Evolutionary conservation across 2,329 filamentous ascomycete genomes (phyloP).

Genomic region (Monilinia vaccinii-corymbosi): DNA sequence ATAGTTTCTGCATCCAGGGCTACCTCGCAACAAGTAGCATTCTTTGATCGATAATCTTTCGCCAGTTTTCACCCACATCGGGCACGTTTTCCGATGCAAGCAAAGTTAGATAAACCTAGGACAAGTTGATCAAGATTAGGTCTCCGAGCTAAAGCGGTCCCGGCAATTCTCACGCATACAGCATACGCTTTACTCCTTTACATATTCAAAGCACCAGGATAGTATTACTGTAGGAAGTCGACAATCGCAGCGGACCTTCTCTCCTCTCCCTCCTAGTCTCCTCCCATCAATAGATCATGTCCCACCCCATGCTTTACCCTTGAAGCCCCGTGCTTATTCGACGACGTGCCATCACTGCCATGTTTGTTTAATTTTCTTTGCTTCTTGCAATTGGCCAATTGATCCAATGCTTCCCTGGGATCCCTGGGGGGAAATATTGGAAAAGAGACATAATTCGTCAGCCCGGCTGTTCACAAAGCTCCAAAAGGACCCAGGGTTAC

Average conservation of each 20-base stretch:
- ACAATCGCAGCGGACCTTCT: no score
- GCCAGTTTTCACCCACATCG: not conserved
- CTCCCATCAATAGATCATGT: no score
- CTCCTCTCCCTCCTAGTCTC: no score
- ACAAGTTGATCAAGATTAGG: no score
- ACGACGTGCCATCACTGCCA: not conserved
- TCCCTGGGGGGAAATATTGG: not conserved
- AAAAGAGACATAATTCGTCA: slow-evolving; percentile 3
- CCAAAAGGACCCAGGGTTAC: not conserved
- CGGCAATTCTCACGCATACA: not conserved
- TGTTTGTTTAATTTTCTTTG: slow-evolving; percentile 5
- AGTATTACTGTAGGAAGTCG: no score
- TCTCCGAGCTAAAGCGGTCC: no score
- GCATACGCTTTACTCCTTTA: not conserved
- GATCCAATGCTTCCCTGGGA: not conserved
- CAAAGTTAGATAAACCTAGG: not conserved
- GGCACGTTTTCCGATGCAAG: not conserved
- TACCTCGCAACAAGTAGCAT: not conserved
- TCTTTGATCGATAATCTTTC: not conserved
- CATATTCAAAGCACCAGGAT: not conserved
- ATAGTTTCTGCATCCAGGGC: not conserved
- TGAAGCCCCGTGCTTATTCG: slow-evolving; percentile 3
- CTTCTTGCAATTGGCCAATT: not conserved
- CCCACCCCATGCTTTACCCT: not conserved
- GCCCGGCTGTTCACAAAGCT: slow-evolving; percentile 1